Evolutionary conservation across 2,329 filamentous ascomycete genomes (phyloP).

Genomic region (Colletotrichum phormii): DNA sequence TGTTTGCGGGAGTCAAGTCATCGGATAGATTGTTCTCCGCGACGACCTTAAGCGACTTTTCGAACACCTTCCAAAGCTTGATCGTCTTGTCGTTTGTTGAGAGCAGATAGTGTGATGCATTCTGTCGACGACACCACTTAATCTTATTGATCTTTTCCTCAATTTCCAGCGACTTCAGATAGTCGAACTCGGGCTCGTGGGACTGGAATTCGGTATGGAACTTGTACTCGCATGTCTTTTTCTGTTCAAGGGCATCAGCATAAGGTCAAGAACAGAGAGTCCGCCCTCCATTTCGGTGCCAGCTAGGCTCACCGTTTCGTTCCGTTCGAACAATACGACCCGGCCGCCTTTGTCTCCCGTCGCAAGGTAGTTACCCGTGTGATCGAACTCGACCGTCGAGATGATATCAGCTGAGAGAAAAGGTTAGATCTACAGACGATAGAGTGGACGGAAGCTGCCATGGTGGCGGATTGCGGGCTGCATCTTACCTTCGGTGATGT

Average conservation of each 20-base stretch:
- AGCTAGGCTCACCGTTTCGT: conserved; percentile 83
- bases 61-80: conserved; percentile 99
- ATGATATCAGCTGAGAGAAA: conserved; percentile 80
- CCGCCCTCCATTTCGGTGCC: not conserved
- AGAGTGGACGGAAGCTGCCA: not conserved
- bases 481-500: conserved; percentile 90
- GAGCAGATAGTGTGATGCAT: conserved; percentile 96
- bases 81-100: conserved; percentile 99
- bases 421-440: conserved; percentile 41
- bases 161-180: conserved; percentile 98
- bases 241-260: conserved; percentile 67
- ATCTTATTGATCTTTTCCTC: conserved; percentile 99
- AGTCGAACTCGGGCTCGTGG: conserved; percentile 99
- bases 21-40: conserved; percentile 98
- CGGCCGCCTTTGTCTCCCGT: conserved; percentile 91
- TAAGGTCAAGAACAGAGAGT: not conserved
- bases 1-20: conserved; percentile 83
- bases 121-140: conserved; percentile 98
- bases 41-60: conserved; percentile 98
- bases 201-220: conserved; percentile 99
- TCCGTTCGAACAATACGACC: conserved; percentile 89
- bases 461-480: not conserved
- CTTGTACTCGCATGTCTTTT: conserved; percentile 99
- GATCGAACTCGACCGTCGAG: conserved; percentile 90
- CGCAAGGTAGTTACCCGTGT: conserved; percentile 89